Conservation (phyloP, 208 protist species). For the Trypanosoma scelopori region DNA sequence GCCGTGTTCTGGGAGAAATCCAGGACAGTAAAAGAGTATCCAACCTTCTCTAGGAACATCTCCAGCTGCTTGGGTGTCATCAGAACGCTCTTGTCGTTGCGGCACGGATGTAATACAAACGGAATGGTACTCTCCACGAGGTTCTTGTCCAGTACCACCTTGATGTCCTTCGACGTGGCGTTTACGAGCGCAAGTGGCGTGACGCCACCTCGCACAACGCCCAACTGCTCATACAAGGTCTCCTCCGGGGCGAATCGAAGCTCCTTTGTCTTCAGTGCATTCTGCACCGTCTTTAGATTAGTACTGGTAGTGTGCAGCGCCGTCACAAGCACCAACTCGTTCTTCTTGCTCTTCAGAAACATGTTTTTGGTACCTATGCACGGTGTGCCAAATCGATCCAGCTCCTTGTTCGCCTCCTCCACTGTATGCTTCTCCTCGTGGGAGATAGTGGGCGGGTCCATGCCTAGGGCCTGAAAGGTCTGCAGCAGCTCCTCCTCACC, state of each 20-base stretch:
- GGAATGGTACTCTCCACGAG: conserved; percentile 37
- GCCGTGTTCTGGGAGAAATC: conserved; percentile 50
- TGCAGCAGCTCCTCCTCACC: conserved; percentile 60
- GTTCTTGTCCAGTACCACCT: conserved; percentile 73
- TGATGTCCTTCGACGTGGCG: conserved; percentile 64
- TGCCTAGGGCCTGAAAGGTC: conserved; percentile 43
- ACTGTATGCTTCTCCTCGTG: conserved; percentile 77
- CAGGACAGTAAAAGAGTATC: conserved; percentile 63
- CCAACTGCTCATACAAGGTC: conserved; percentile 57
- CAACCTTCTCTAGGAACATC: conserved; percentile 62
- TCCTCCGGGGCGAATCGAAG: conserved; percentile 81
- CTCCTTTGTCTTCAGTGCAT: conserved; percentile 63
- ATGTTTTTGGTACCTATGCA: conserved; percentile 82
- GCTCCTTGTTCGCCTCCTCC: conserved; percentile 66
- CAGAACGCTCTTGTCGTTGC: conserved; percentile 80
- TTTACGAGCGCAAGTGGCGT: conserved; percentile 88
- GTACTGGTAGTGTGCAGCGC: conserved; percentile 70
- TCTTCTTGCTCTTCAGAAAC: conserved; percentile 92
- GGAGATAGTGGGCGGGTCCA: conserved; percentile 52
- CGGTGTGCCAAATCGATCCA: conserved; percentile 41
- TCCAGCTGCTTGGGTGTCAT: conserved; percentile 64
- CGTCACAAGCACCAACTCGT: conserved; percentile 76
- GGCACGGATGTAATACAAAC: conserved; percentile 78
- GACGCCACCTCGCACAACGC: conserved; percentile 74
- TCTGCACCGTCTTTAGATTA: conserved; percentile 79